phyloP scores from a whole-genome alignment of 2,329 filamentous ascomycete genomes.

The Colletotrichum lentis region DNA sequence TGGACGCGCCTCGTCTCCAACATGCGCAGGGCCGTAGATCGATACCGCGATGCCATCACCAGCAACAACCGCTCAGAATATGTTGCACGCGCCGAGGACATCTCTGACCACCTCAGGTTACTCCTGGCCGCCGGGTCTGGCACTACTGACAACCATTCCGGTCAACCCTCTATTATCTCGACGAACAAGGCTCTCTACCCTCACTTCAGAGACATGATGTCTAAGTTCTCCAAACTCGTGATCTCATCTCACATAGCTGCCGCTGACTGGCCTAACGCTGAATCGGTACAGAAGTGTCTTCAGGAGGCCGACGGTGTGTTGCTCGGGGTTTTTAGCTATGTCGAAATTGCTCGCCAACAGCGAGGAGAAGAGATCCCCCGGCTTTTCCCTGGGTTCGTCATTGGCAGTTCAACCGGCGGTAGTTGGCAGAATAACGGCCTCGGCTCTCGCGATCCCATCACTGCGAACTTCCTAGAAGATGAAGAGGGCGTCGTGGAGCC shows the following conservation, averaged over 20 bases:
- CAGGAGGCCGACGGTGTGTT: slow-evolving; percentile 98
- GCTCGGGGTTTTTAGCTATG: slow-evolving; percentile 92
- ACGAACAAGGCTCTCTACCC: slow-evolving; percentile 97
- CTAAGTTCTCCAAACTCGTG: slow-evolving; percentile 98
- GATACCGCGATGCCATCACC: slow-evolving; percentile 88
- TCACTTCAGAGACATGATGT: slow-evolving; percentile 99
- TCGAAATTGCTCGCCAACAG: slow-evolving; percentile 93
- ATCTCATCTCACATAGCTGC: slow-evolving; percentile 97
- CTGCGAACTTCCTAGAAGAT: slow-evolving; percentile 87
- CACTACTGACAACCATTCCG: slow-evolving; percentile 98
- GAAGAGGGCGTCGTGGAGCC: slow-evolving; percentile 78
- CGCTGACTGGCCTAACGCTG: slow-evolving; percentile 92
- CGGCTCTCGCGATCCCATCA: slow-evolving; percentile 72
- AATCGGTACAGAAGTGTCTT: slow-evolving; percentile 93
- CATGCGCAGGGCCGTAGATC: slow-evolving; percentile 89
- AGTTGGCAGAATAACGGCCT: slow-evolving; percentile 83
- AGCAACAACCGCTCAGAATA: slow-evolving; percentile 87
- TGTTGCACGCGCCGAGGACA: slow-evolving; percentile 93
- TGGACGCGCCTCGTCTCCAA: slow-evolving; percentile 92
- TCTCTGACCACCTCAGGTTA: slow-evolving; percentile 92
- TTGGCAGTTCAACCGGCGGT: slow-evolving; percentile 82
- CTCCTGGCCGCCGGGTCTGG: slow-evolving; percentile 95
- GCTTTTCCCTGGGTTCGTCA: slow-evolving; percentile 91
- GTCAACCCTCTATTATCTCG: slow-evolving; percentile 98
- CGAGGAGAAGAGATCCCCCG: slow-evolving; percentile 91